Evolutionary conservation across 2,329 filamentous ascomycete species (phyloP), one percentile per base, ranked within the genome.

Genomic region (Fonsecaea pedrosoi): DNA sequence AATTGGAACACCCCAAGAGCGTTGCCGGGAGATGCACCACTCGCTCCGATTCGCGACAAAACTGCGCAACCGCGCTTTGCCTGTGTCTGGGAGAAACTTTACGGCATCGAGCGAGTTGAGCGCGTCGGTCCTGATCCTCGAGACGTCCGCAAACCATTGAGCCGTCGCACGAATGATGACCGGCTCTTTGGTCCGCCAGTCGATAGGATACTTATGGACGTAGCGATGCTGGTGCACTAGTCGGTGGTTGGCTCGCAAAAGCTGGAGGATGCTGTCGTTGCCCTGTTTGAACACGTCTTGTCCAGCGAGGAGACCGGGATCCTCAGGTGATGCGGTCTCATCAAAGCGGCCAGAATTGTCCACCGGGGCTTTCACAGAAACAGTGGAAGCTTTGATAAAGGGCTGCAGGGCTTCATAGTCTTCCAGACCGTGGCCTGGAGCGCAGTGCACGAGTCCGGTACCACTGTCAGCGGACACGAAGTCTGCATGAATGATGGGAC

Each of bases 111-210:
- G 82, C 8, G 92, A 87, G 15, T 84, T 78, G 30, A 97, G 80
- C 0, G 94, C 92, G 37, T 86, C 83, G 1, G 86, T 82, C 73
- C 96, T 96, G 78, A 98, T 94, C 59, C 85, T 87, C 13, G 85
- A 92, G 1, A 97, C 92, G 77, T 98, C 92, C 10, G 95, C 93
- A 76, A 99, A 99, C 95, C 95, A 99, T 79, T 99, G 95, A 42
- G 94, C 92, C 0, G 96, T 99, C 3, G 95, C 94, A 71, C 95
- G 84, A 38, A 96, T 87, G 67, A 99, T 92, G 58, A 99, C 89
- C 0, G 95, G 95, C 72, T 91, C 85, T 79, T 98, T 99, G 0
- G 94, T 96, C 62, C 95, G 87, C 95, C 95, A 99, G 79, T 99
- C 95, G 73, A 98, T 97, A 0, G 95, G 95, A 76, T 98, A 98